These are phyloP conservation scores for Colletotrichum tropicale DNA, from an alignment of 2,329 filamentous ascomycete genomes.

Conservation along the genomic window DNA sequence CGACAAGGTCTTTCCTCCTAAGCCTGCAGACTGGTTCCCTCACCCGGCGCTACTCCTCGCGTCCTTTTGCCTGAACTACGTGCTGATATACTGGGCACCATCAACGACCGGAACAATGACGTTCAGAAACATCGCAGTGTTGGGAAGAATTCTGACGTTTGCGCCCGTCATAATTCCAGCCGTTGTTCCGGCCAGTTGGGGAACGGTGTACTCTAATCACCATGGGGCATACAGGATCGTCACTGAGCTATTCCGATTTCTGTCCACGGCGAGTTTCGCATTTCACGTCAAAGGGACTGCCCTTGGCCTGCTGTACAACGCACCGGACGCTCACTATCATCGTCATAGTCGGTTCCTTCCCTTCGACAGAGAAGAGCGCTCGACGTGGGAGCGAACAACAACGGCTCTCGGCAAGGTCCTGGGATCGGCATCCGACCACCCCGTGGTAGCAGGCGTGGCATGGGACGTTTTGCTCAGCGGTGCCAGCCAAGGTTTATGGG, in stretches of 20 bases:
- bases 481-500: slow-evolving; percentile 60
- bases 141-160: slow-evolving; percentile 44
- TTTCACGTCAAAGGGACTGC: slow-evolving; percentile 51
- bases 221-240: slow-evolving; percentile 45
- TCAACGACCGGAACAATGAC: slow-evolving; percentile 42
- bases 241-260: slow-evolving; percentile 49
- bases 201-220: slow-evolving; percentile 44
- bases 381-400: slow-evolving; percentile 47
- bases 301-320: slow-evolving; percentile 48
- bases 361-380: slow-evolving; percentile 48
- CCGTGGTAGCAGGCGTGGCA: slow-evolving; percentile 59
- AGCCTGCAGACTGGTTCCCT: slow-evolving; percentile 49
- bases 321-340: slow-evolving; percentile 52
- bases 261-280: slow-evolving; percentile 46
- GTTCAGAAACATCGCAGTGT: slow-evolving; percentile 37
- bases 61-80: slow-evolving; percentile 38
- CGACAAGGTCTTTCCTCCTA: slow-evolving; percentile 37
- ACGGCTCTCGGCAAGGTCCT: slow-evolving; percentile 50
- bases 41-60: slow-evolving; percentile 37
- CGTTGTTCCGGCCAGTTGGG: slow-evolving; percentile 54
- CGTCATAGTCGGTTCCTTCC: slow-evolving; percentile 51
- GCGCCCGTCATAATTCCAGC: slow-evolving; percentile 50
- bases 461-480: slow-evolving; percentile 63
- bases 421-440: slow-evolving; percentile 59
- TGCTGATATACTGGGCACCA: slow-evolving; percentile 40